These are phyloP conservation scores for Penicillium salamii DNA, from an alignment of 495 filamentous ascomycete genomes.

Conservation along the genomic window DNA sequence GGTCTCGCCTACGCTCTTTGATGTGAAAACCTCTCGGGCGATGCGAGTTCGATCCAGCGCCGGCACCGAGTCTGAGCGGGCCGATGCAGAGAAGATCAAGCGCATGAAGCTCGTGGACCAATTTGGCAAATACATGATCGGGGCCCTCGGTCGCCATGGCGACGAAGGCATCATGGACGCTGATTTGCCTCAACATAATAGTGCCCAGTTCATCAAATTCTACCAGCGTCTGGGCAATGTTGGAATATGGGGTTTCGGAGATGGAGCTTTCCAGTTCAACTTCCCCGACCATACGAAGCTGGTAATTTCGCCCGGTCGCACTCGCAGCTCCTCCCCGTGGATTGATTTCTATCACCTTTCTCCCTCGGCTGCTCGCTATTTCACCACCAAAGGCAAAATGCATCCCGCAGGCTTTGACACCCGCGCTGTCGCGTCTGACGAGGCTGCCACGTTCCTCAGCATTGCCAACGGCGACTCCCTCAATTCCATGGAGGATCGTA, in stretches of 20 bases:
- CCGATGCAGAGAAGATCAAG: constrained; percentile 66
- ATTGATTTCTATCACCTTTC: constrained; percentile 85
- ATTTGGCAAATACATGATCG: constrained; percentile 92
- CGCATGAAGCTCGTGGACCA: constrained; percentile 82
- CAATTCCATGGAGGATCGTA: constrained; percentile 51
- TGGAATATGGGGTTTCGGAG: constrained; percentile 83
- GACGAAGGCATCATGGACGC: constrained; percentile 34
- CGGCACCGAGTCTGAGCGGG: constrained; percentile 49
- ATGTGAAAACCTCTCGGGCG: constrained; percentile 30
- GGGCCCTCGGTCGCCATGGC: constrained; percentile 51
- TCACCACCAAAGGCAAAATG: constrained; percentile 60
- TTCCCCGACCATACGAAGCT: constrained; percentile 98
- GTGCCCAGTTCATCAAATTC: constrained; percentile 71
- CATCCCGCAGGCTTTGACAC: constrained; percentile 48
- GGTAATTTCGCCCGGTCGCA: constrained; percentile 70
- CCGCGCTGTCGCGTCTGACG: constrained; percentile 56
- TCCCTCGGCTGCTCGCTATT: constrained; percentile 59
- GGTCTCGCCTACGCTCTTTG: constrained; percentile 59
- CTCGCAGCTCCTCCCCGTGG: constrained; percentile 52
- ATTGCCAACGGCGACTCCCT: constrained; percentile 52
- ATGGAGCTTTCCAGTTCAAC: constrained; percentile 91
- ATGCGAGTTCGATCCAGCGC: constrained; percentile 51
- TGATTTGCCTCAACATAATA: constrained; percentile 29
- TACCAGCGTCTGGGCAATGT: constrained; percentile 87
- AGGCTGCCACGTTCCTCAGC: constrained; percentile 57